Evolutionary conservation across 352 stramenopile genomes (phyloP), one percentile per base, ranked within the genome.

Genomic region (Peronospora farinosa): DNA sequence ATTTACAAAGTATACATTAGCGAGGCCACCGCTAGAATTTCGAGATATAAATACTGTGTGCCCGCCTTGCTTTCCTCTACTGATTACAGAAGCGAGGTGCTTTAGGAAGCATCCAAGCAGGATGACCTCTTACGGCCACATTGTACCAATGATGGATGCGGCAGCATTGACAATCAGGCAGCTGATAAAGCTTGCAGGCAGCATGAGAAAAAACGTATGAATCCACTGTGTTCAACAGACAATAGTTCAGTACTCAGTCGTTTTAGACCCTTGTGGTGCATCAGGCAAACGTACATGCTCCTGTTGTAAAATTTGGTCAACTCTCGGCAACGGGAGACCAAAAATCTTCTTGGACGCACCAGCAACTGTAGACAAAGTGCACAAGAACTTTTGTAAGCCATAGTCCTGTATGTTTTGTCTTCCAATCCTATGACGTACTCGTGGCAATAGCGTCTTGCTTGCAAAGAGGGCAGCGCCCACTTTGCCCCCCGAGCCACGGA

Each of bases 191-290:
- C 76, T 88, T 15, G 79, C 76, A 46, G 79, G 79, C 10, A 90
- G 48, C 74, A 90, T 90, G 15, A 90, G 72, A 47, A 88, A 84
- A 49, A 86, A 86, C 30, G 76, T 82, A 48, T 90, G 79, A 28
- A 88, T 68, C 60, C 70, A 83, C 79, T 89, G 40, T 10, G 7
- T n/a, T 61, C n/a, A 65, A 32, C 36, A 60, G 50, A 36, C 7
- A 40, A 54, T 10, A 28, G 37, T 3, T 69, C 6, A 69, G 35
- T 43, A 42, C 13, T n/a, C 7, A 7, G 40, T 38, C 37, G n/a
- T 3, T 43, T 40, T 6, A 16, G 40, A 23, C 0, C 12, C 17
- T 27, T 2, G 39, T 12, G n/a, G 16, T 12, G 39, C 12, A 21
- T 21, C 11, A 9, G 40, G 40, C 12, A 36, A 37, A 54, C 63